Evolutionary conservation across 169 alveolate genomes (phyloP).

Genomic region (Fabrea salina): DNA sequence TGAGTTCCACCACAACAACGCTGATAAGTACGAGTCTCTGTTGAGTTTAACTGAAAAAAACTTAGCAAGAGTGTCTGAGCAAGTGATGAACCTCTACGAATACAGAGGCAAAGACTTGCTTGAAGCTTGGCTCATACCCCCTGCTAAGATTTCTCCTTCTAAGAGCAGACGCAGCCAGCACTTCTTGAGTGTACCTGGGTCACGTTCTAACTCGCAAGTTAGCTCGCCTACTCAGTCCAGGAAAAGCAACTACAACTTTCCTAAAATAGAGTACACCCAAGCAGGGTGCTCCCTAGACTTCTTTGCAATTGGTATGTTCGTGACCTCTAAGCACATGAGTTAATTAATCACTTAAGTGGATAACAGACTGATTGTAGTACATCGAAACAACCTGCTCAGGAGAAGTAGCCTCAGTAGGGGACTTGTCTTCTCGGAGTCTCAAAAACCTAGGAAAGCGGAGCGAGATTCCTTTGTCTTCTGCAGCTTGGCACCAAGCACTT

Average conservation of each 20-base stretch:
- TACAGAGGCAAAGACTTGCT: conserved; percentile 10
- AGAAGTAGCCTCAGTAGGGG: conserved; percentile 90
- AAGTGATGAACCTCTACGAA: neutral
- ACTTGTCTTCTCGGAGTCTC: conserved; percentile 95
- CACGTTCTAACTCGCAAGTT: neutral
- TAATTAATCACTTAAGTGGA: too few species aligned
- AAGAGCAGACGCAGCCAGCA: conserved; percentile 3
- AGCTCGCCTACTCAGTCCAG: neutral
- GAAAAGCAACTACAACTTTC: neutral
- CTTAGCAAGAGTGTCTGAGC: neutral
- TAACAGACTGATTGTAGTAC: conserved; percentile 4
- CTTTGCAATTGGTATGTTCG: conserved; percentile 34
- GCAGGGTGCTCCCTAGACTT: neutral
- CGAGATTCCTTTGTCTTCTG: conserved; percentile 91
- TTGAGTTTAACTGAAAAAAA: neutral
- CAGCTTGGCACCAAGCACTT: conserved; percentile 88
- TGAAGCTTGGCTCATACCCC: conserved; percentile 14
- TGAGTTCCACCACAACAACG: neutral
- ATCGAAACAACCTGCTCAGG: conserved; percentile 18
- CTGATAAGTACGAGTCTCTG: conserved; percentile 3
- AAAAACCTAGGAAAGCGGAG: conserved; percentile 97
- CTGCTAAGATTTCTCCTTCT: neutral
- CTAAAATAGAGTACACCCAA: neutral
- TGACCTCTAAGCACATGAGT: too few species aligned
- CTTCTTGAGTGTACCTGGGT: conserved; percentile 7